A percentile compares a stretch with the other conserved stretches of the same genome.
Conservation (phyloP, 2,329 filamentous ascomycete species). For the Sarocladium kiliense region DNA sequence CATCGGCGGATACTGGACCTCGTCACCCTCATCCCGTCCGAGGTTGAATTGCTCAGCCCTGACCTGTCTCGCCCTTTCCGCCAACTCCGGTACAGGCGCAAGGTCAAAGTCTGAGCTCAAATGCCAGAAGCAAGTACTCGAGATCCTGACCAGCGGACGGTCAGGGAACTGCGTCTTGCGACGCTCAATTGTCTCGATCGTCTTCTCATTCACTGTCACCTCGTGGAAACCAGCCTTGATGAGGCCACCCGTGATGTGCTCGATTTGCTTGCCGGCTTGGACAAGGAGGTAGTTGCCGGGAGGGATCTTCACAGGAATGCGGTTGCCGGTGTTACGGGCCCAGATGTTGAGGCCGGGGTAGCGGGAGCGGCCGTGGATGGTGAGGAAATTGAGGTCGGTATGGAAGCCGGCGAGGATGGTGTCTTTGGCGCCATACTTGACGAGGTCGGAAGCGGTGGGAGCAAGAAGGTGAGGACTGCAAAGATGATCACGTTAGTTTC, state of each 20-base stretch:
- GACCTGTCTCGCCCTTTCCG: conserved; percentile 37
- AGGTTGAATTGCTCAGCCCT: conserved; percentile 40
- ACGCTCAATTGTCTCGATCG: conserved; percentile 39
- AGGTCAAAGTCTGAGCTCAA: conserved; percentile 52
- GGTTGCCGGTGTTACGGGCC: conserved; percentile 56
- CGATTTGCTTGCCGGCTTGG: conserved; percentile 58
- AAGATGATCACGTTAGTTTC: neutral
- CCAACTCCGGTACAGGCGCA: conserved; percentile 43
- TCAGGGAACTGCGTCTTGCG: conserved; percentile 37
- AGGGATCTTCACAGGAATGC: conserved; percentile 55
- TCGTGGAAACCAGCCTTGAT: conserved; percentile 59
- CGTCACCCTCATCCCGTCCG: conserved; percentile 49
- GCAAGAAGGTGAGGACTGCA: conserved; percentile 56
- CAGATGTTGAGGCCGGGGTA: conserved; percentile 59
- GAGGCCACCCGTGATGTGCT: conserved; percentile 55
- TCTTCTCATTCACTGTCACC: conserved; percentile 52
- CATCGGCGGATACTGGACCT: conserved; percentile 42
- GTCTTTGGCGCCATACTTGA: conserved; percentile 45
- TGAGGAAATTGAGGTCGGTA: conserved; percentile 60
- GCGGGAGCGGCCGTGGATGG: conserved; percentile 58
- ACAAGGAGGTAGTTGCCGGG: conserved; percentile 53
- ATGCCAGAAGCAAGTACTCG: conserved; percentile 58
- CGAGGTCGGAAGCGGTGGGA: conserved; percentile 54
- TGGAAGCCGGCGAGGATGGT: conserved; percentile 60
- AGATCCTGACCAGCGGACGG: conserved; percentile 51